These are phyloP conservation scores for Kappamyces sp. DNA, from an alignment of 192 early-diverging fungal genomes.

Conservation along the genomic window DNA sequence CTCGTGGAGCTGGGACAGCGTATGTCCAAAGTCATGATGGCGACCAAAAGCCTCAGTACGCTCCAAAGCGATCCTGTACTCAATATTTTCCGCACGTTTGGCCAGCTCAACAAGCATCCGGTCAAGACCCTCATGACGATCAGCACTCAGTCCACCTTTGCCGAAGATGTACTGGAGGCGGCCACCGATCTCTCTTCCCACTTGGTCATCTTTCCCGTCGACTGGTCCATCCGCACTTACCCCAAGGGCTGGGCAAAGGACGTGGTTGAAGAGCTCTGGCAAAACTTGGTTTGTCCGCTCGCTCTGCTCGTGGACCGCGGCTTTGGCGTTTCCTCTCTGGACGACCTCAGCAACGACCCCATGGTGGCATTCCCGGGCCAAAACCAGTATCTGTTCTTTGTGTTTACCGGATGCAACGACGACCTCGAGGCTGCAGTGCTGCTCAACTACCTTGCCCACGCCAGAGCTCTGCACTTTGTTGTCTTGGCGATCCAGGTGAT, in stretches of 20 bases:
- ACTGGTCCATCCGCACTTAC: constrained; percentile 13
- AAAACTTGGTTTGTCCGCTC: constrained; percentile 33
- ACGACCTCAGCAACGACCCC: constrained; percentile 6
- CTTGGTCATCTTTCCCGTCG: constrained; percentile 65
- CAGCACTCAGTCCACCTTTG: constrained; percentile 60
- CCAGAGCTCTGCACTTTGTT: neutral
- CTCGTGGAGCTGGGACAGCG: constrained; percentile 74
- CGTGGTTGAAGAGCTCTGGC: constrained; percentile 35
- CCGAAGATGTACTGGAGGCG: constrained; percentile 54
- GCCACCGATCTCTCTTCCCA: constrained; percentile 49
- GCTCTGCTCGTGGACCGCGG: constrained; percentile 68
- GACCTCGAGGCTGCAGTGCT: constrained; percentile 61
- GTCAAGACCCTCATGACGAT: constrained; percentile 60
- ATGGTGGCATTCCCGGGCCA: constrained; percentile 30
- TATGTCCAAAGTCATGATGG: constrained; percentile 71
- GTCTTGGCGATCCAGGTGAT: neutral
- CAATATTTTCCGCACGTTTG: constrained; percentile 78
- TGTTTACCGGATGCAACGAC: constrained; percentile 67
- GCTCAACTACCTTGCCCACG: constrained; percentile 42
- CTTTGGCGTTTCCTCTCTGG: constrained; percentile 35
- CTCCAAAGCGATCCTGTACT: constrained; percentile 66
- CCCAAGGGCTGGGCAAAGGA: constrained; percentile 19
- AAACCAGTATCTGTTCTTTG: constrained; percentile 58
- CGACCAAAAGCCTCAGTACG: constrained; percentile 58
- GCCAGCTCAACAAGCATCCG: constrained; percentile 60